Percentiles rank a stretch among this genome's conserved stretches.
phyloP scores from a whole-genome alignment of 83 land plant species.

The Thuja plicata region DNA sequence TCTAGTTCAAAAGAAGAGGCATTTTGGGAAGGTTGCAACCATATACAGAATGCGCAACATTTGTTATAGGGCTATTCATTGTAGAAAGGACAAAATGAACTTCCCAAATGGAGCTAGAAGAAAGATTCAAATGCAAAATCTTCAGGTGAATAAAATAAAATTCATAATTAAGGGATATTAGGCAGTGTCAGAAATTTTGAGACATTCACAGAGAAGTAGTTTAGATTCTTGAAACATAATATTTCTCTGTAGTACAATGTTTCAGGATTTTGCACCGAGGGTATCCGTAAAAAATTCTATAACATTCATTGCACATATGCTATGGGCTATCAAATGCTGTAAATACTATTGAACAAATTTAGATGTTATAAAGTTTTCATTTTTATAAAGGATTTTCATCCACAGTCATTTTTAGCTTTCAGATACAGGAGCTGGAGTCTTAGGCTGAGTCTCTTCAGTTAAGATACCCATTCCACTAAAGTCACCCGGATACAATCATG shows the following conservation, averaged over 20 bases:
- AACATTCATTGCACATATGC: neutral
- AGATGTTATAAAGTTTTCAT: too few relatives aligned
- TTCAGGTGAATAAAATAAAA: neutral
- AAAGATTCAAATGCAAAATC: neutral
- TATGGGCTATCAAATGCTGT: neutral
- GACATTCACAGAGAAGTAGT: neutral
- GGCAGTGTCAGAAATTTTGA: neutral
- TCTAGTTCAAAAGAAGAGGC: too few relatives aligned
- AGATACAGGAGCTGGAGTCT: too few relatives aligned
- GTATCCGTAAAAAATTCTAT: neutral
- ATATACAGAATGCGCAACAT: neutral
- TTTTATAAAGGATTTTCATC: too few relatives aligned
- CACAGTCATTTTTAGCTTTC: too few relatives aligned
- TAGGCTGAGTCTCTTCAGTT: too few relatives aligned
- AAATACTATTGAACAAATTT: too few relatives aligned
- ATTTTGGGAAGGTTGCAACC: too few relatives aligned
- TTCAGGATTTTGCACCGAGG: neutral
- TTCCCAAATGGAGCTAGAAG: neutral
- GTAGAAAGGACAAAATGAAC: neutral
- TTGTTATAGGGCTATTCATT: neutral
- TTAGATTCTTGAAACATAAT: neutral
- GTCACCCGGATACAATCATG: too few relatives aligned
- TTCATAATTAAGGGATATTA: neutral
- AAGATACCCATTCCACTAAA: too few relatives aligned
- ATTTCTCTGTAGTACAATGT: neutral